phyloP scores from a whole-genome alignment of 108 stramenopile species.

The Epithemia pelagica region DNA sequence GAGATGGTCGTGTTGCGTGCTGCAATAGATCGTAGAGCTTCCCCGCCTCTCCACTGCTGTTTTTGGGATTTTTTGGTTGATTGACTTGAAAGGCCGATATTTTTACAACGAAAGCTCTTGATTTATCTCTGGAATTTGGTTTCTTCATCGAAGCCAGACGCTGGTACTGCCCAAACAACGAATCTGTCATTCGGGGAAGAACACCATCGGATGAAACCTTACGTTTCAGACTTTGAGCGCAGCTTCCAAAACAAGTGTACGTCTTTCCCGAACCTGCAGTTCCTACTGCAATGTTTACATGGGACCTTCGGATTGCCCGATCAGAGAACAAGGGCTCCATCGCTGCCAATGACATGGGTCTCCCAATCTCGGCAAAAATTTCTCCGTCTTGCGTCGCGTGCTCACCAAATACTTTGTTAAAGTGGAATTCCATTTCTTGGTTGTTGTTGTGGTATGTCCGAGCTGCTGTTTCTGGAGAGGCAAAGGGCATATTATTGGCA shows the following conservation, averaged over 20 bases:
- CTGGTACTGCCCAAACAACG: conserved; percentile 39
- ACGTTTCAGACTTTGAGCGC: conserved; percentile 21
- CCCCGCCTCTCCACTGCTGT: not conserved
- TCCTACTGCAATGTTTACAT: conserved; percentile 41
- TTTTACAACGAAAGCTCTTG: conserved; percentile 18
- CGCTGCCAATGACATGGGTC: not conserved
- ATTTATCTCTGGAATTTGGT: not conserved
- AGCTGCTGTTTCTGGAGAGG: not conserved
- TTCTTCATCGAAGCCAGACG: conserved; percentile 18
- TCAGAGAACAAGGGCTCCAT: conserved; percentile 6
- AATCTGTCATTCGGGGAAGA: conserved; percentile 39
- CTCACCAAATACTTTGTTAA: conserved; percentile 5
- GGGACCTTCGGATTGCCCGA: conserved; percentile 9
- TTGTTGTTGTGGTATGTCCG: not conserved
- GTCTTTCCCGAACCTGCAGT: conserved; percentile 40
- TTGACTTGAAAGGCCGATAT: conserved; percentile 37
- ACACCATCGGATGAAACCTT: conserved; percentile 31
- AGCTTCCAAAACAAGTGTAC: conserved; percentile 31
- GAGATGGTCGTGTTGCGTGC: not conserved
- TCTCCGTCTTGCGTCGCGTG: conserved; percentile 2
- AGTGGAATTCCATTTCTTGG: conserved; percentile 2
- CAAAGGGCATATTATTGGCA: not conserved
- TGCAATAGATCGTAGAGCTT: not conserved
- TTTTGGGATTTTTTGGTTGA: conserved; percentile 8
- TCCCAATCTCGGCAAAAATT: conserved; percentile 4